These are phyloP conservation scores for Cladophialophora chaetospira DNA, from an alignment of 2,329 filamentous ascomycete genomes.

Conservation along the genomic window DNA sequence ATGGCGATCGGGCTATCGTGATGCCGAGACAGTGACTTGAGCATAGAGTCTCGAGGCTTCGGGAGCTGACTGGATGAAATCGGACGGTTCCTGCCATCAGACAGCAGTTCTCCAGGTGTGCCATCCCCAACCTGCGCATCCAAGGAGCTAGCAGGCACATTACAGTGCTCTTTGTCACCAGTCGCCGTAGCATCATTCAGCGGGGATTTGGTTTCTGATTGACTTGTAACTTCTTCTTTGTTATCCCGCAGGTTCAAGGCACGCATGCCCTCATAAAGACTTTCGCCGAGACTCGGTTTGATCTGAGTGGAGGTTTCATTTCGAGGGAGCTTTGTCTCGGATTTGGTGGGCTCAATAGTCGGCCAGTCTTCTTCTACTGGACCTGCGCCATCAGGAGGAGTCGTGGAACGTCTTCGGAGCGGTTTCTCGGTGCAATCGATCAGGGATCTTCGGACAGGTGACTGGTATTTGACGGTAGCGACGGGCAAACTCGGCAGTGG, in stretches of 20 bases:
- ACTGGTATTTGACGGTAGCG: slow-evolving; percentile 29
- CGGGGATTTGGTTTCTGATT: background rate
- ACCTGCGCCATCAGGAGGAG: slow-evolving; percentile 17
- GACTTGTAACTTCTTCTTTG: background rate
- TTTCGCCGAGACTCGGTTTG: slow-evolving; percentile 30
- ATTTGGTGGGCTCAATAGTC: slow-evolving; percentile 27
- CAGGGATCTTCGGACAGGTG: slow-evolving; percentile 33
- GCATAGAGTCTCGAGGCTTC: slow-evolving; percentile 27
- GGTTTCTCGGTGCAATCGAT: slow-evolving; percentile 37
- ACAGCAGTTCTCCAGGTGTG: background rate
- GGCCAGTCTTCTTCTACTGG: slow-evolving; percentile 36
- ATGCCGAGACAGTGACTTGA: slow-evolving; percentile 23
- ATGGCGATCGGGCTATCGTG: slow-evolving; percentile 11
- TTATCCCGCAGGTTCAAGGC: slow-evolving; percentile 25
- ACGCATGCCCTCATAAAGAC: slow-evolving; percentile 29
- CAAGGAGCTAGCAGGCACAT: background rate
- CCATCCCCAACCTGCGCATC: background rate
- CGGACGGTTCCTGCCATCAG: slow-evolving; percentile 6
- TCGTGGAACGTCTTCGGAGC: slow-evolving; percentile 31
- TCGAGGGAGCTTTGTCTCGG: background rate
- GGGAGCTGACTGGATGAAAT: slow-evolving; percentile 27
- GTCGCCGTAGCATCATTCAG: background rate
- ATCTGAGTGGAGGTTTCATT: background rate
- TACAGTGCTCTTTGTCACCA: background rate
- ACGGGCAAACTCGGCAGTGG: slow-evolving; percentile 37